A percentile compares a stretch with the other conserved stretches of the same genome.
phyloP scores from a whole-genome alignment of 106 monocot genomes.

The Dendrobium chrysotoxum region DNA sequence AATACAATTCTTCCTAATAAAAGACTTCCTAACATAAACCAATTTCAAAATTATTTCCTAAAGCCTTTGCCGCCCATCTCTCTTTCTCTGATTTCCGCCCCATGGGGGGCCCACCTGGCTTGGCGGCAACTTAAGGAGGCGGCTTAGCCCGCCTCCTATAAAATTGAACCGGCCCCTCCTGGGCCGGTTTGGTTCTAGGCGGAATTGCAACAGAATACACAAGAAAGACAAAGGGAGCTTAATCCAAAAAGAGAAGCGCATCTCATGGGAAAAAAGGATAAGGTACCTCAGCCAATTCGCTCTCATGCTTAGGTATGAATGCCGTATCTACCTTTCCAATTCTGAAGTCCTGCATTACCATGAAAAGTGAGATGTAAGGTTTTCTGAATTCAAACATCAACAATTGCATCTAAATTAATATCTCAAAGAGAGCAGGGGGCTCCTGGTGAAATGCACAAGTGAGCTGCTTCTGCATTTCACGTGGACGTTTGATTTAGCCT shows the following conservation, averaged over 20 bases:
- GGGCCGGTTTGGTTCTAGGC: no score
- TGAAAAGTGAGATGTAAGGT: background rate
- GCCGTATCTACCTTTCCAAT: slow-evolving; percentile 82
- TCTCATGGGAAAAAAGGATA: background rate
- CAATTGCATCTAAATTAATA: background rate
- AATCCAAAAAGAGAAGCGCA: background rate
- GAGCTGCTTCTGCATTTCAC: background rate
- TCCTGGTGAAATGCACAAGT: background rate
- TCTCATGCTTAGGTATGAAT: slow-evolving; percentile 86
- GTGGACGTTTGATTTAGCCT: background rate
- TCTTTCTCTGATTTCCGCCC: no score
- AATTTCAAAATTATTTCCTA: no score
- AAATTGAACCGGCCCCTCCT: no score
- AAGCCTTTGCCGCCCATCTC: no score
- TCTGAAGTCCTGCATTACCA: slow-evolving; percentile 62
- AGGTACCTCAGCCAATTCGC: slow-evolving; percentile 55
- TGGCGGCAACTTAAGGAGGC: no score
- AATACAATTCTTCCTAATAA: no score
- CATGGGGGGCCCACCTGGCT: no score
- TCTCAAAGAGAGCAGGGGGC: background rate
- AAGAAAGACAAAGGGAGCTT: background rate
- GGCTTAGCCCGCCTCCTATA: no score
- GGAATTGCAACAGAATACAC: no score
- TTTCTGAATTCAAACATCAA: background rate
- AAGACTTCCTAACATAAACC: no score